Evolutionary conservation across 257 asterid genomes (phyloP).

Genomic region (Vinca minor): DNA sequence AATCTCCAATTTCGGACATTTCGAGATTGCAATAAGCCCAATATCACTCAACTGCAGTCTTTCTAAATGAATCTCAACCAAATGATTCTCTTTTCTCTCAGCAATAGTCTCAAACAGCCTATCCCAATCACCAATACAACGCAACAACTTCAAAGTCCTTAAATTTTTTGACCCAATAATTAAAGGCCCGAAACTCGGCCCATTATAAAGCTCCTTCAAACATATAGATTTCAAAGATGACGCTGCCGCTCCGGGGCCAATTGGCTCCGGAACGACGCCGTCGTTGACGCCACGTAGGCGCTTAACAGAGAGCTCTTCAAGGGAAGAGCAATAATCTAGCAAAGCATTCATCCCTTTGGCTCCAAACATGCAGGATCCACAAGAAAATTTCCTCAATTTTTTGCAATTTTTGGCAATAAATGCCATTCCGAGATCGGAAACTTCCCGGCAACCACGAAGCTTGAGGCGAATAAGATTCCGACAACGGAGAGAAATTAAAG

Average conservation of each 20-base stretch:
- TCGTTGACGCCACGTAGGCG: conserved; percentile 62
- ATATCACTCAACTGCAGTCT: conserved; percentile 67
- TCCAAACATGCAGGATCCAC: conserved; percentile 72
- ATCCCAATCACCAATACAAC: conserved; percentile 88
- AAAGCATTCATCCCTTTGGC: conserved; percentile 81
- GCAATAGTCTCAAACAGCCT: conserved; percentile 44
- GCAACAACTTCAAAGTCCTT: conserved; percentile 54
- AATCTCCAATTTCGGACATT: conserved; percentile 51
- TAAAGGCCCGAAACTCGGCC: conserved; percentile 64
- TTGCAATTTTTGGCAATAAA: conserved; percentile 52
- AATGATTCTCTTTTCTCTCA: conserved; percentile 29
- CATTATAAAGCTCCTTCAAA: conserved; percentile 67
- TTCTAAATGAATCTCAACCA: conserved; percentile 71
- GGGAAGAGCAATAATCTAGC: conserved; percentile 45
- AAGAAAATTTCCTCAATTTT: conserved; percentile 54
- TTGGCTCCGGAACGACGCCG: conserved; percentile 45
- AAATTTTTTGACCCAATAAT: conserved; percentile 49
- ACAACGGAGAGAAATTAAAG: conserved; percentile 45
- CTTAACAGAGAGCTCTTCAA: conserved; percentile 69
- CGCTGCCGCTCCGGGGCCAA: conserved; percentile 60
- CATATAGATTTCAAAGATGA: conserved; percentile 52
- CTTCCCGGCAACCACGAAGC: conserved; percentile 73
- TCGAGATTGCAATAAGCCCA: conserved; percentile 55
- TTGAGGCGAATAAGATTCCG: conserved; percentile 53
- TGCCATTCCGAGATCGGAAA: conserved; percentile 60